Percentiles rank a stretch among this genome's conserved stretches.
phyloP scores from a whole-genome alignment of 495 filamentous ascomycete species.

The Niebla homalea region DNA sequence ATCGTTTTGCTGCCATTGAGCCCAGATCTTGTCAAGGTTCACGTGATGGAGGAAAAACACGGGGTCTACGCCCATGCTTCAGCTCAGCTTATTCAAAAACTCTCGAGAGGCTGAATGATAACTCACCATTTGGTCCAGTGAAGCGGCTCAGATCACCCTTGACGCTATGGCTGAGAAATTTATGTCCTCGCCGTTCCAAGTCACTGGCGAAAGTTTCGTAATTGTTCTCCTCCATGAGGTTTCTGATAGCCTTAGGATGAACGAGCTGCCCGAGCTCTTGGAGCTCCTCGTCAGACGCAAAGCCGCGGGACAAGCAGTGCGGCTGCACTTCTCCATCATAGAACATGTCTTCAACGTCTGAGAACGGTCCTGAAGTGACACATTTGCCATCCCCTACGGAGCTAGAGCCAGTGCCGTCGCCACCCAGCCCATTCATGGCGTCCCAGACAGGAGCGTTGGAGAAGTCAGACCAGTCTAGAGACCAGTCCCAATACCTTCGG shows the following conservation, averaged over 20 bases:
- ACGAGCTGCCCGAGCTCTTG: too few relatives aligned
- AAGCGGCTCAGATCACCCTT: conserved; percentile 13
- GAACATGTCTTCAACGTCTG: conserved; percentile 5
- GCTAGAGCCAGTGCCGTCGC: conserved; percentile 15
- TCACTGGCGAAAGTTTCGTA: conserved; percentile 12
- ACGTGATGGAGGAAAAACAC: conserved; percentile 45
- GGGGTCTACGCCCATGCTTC: conserved; percentile 34
- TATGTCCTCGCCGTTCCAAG: conserved; percentile 18
- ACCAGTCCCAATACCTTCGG: conserved; percentile 19
- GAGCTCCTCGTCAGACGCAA: not conserved
- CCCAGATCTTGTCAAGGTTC: conserved; percentile 45
- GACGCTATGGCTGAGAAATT: conserved; percentile 13
- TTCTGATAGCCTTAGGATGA: too few relatives aligned
- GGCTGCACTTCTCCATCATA: conserved; percentile 5
- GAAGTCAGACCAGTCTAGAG: conserved; percentile 16
- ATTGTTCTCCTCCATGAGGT: not conserved
- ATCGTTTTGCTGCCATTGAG: conserved; percentile 41
- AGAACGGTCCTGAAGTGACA: conserved; percentile 16
- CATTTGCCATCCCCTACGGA: conserved; percentile 4
- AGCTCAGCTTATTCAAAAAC: too few relatives aligned
- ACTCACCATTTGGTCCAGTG: conserved; percentile 9
- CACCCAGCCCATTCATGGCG: conserved; percentile 19
- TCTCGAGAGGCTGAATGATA: too few relatives aligned
- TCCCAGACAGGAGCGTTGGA: conserved; percentile 20
- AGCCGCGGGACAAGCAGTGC: conserved; percentile 16